phyloP scores from a whole-genome alignment of 805 yeast species.

The Wickerhamomyces rabaulensis region DNA sequence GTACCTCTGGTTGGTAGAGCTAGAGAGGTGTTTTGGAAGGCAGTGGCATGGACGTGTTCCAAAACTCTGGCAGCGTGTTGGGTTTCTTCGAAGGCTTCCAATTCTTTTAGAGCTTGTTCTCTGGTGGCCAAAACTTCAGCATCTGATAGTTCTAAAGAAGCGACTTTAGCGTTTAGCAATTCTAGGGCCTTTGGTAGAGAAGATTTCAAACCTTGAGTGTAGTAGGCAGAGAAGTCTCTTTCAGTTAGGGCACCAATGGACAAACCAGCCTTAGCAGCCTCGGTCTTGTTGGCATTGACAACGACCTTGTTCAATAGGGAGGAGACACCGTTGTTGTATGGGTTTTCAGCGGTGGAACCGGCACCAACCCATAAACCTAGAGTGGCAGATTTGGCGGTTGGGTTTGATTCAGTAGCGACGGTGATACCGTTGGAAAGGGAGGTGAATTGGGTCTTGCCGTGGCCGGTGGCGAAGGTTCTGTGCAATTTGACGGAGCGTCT shows the following conservation, averaged over 20 bases:
- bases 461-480: conserved; percentile 55
- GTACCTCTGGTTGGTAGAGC: conserved; percentile 78
- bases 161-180: conserved; percentile 39
- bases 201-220: conserved; percentile 49
- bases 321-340: conserved; percentile 79
- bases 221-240: conserved; percentile 61
- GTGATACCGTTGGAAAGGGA: conserved; percentile 70
- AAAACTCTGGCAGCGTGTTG: conserved; percentile 51
- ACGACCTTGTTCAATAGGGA: conserved; percentile 54
- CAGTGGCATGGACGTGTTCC: conserved; percentile 77
- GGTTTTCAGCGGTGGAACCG: conserved; percentile 76
- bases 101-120: conserved; percentile 37
- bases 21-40: conserved; percentile 81
- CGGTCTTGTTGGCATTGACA: conserved; percentile 27
- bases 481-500: conserved; percentile 13
- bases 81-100: conserved; percentile 49
- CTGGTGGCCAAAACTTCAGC: conserved; percentile 45
- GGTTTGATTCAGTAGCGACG: conserved; percentile 63
- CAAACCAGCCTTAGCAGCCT: conserved; percentile 48
- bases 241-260: conserved; percentile 46
- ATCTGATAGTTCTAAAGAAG: conserved; percentile 33
- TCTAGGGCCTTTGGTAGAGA: conserved; percentile 48
- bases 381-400: conserved; percentile 48
- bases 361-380: conserved; percentile 70
- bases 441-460: conserved; percentile 62